Evolutionary conservation across 2,329 filamentous ascomycete genomes (phyloP).

Genomic region (Colletotrichum karsti): DNA sequence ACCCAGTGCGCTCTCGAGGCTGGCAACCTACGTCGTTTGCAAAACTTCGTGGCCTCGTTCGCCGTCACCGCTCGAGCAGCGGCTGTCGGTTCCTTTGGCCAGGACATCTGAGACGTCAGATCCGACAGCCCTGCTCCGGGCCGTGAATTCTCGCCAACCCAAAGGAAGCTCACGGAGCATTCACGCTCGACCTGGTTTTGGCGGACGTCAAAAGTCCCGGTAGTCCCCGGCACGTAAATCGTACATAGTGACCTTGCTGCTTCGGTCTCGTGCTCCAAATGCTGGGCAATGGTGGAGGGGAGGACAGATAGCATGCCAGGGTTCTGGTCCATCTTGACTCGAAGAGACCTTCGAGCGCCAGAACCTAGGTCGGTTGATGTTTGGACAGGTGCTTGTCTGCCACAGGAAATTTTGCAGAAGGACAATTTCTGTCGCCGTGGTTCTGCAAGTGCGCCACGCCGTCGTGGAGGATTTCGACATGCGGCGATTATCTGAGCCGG

Average conservation of each 20-base stretch:
- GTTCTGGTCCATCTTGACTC: neutral
- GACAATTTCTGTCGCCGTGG: neutral
- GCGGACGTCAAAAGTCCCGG: neutral
- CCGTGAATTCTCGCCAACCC: neutral
- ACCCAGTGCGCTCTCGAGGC: too few relatives aligned
- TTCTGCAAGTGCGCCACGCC: slow-evolving; percentile 26
- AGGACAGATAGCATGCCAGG: slow-evolving; percentile 23
- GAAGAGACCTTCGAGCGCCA: neutral
- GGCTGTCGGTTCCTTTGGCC: neutral
- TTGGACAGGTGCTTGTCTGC: neutral
- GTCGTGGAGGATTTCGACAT: neutral
- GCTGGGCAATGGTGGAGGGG: slow-evolving; percentile 5
- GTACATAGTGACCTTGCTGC: slow-evolving; percentile 28
- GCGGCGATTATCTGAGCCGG: neutral
- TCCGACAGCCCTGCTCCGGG: neutral
- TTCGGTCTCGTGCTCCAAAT: slow-evolving; percentile 3
- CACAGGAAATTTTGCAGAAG: neutral
- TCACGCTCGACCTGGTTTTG: neutral
- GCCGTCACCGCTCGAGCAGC: neutral
- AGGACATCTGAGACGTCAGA: neutral
- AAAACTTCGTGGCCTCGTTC: neutral
- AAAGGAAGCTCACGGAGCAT: neutral
- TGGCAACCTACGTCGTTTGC: neutral
- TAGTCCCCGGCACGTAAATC: slow-evolving; percentile 21
- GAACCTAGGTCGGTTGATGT: neutral